phyloP scores from a whole-genome alignment of 2,329 filamentous ascomycete genomes.

The Exophiala spinifera region DNA sequence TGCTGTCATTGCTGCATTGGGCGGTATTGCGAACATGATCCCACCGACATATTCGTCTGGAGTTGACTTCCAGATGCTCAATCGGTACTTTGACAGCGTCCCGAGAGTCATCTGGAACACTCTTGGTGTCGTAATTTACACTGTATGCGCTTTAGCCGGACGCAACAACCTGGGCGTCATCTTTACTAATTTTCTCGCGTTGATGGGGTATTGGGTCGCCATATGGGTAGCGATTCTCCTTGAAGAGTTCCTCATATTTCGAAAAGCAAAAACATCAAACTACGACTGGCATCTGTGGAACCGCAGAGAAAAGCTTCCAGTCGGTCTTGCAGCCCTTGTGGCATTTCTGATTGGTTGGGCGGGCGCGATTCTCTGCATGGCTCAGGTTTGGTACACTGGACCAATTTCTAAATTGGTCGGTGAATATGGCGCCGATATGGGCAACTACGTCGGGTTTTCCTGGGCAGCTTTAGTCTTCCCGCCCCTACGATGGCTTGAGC shows the following conservation, averaged over 20 bases:
- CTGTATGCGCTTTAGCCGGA: constrained; percentile 62
- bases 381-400: constrained; percentile 67
- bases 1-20: constrained; percentile 61
- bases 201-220: constrained; percentile 69
- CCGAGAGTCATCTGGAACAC: constrained; percentile 66
- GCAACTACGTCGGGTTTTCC: constrained; percentile 59
- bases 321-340: constrained; percentile 59
- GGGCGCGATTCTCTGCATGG: constrained; percentile 65
- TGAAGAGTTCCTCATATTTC: constrained; percentile 61
- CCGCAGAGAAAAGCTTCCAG: constrained; percentile 55
- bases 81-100: constrained; percentile 54
- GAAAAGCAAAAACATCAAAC: constrained; percentile 38
- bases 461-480: constrained; percentile 59
- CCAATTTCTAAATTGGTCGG: constrained; percentile 59
- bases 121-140: constrained; percentile 59
- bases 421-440: constrained; percentile 59
- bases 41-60: constrained; percentile 63
- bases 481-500: constrained; percentile 51
- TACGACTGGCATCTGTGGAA: constrained; percentile 64
- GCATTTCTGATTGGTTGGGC: constrained; percentile 65
- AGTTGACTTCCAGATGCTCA: constrained; percentile 67
- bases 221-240: constrained; percentile 62
- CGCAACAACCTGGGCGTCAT: constrained; percentile 60
- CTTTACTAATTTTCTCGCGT: constrained; percentile 66
- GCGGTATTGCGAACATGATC: constrained; percentile 64